Evolutionary conservation across 768 basidiomycete species (phyloP), one percentile per base, ranked within the genome.

Genomic region (Hirschioporus abietinus): DNA sequence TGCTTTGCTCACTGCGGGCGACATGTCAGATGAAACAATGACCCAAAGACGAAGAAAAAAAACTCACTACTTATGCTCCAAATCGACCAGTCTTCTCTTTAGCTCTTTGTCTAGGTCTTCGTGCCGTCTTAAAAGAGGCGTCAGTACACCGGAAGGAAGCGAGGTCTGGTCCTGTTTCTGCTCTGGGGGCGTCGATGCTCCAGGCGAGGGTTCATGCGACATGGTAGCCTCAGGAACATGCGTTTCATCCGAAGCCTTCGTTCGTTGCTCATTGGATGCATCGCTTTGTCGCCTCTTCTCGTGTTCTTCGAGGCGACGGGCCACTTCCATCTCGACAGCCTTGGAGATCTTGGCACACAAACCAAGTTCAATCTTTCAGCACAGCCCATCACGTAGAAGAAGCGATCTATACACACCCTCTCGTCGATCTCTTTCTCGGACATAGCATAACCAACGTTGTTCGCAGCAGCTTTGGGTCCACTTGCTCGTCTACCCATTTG

Each of bases 351-450:
- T 70, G 24, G 7, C 12, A 24, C 59, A 27, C 42, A 35, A 18
- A 58, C 59, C 5, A 57, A 52, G 35, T 68, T 15, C 36, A 15
- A 7, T 15, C 42, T 15, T 20, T 52, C 6, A 20, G n/a, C n/a
- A n/a, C n/a, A 15, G 4, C 42, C 20, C 20, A 52, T 12, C 25
- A 62, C 18, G 64, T 34, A 23, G 64, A 69, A 65, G 69, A 52
- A 63, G 64, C 30, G 60, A 25, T 42, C 35, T 61, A 66, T 63
- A 75, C 82, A n/a, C 70, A 89, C 91, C 78, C 87, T 80, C 36
- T 88, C 88, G 68, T 92, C 88, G 68, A 92, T 89, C 62, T 92
- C 91, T 71, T 86, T 83, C 75, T 90, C 88, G 1, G 86, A 85
- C 69, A 89, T 62, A 60, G 23, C 63, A 58, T 17, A 58, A 70